A percentile compares a stretch with the other conserved stretches of the same genome.
Conservation (phyloP, 2,329 filamentous ascomycete genomes). For the Claviceps arundinis region DNA sequence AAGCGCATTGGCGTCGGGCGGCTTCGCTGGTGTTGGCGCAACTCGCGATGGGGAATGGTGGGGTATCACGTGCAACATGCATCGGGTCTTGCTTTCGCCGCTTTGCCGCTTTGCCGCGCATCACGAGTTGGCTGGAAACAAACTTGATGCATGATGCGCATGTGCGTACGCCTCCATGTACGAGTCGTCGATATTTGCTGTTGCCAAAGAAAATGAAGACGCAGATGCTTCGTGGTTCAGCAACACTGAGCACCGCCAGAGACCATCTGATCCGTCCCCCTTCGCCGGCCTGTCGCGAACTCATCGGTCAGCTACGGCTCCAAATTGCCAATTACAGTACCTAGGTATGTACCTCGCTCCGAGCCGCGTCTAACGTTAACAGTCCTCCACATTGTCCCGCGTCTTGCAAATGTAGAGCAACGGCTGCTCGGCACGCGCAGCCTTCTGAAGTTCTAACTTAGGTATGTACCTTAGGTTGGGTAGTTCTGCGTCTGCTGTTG, state of each 20-base stretch:
- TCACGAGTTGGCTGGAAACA: too few relatives aligned
- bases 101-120: too few relatives aligned
- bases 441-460: background rate
- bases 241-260: background rate
- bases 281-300: background rate
- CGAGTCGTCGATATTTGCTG: background rate
- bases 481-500: background rate
- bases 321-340: too few relatives aligned
- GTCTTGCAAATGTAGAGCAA: background rate
- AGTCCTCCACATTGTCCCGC: background rate
- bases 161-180: background rate
- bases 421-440: background rate
- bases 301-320: background rate
- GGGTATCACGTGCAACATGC: too few relatives aligned
- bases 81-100: too few relatives aligned
- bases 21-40: too few relatives aligned
- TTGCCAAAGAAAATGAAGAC: background rate
- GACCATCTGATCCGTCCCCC: background rate
- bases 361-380: too few relatives aligned
- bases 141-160: background rate
- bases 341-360: too few relatives aligned
- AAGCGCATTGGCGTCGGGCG: too few relatives aligned
- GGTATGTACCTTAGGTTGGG: background rate
- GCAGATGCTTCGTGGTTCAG: background rate
- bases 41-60: too few relatives aligned